Evolutionary conservation across 73 alveolate species (phyloP), one percentile per base, ranked within the genome.

Genomic region (Paraurostyla sp.): DNA sequence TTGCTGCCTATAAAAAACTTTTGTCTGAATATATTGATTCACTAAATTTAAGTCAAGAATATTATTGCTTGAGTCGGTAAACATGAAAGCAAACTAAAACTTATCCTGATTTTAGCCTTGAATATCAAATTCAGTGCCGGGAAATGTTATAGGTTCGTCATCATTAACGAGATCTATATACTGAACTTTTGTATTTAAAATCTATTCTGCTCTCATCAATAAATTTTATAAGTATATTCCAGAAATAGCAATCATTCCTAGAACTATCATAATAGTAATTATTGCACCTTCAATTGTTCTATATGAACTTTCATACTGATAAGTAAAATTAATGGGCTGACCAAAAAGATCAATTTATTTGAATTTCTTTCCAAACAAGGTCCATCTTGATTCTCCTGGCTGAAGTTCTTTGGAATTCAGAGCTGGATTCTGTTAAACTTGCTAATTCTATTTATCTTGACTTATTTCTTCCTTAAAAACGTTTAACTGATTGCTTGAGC

Each of bases 221-320:
- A 54, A 27, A n/a, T 54, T 54, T 27, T 20, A 54, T 4, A 54
- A 54, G 30, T 54, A 54, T 20, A 54, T 54, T 35, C 15, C 13
- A 4, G 69, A 54, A 9, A 54, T 18, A 13, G 69, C 30, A 20
- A 54, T 27, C 69, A 54, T 54, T 54, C 40, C 69, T 4, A 54
- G 15, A 6, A 54, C 9, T 20, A 54, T 54, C 30, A 54, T 20
- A 18, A 54, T 54, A 13, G 69, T 54, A 6, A 54, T 6, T 13
- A 54, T 54, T 54, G 69, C 69, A 20, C 69, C 69, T 54, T 54
- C 69, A 9, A 54, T 9, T 9, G 69, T 54, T 54, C 23, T 54
- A 18, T 20, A 54, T 13, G 69, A 20, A 6, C 23, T 35, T 20
- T 54, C 23, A 18, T 54, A 54, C 30, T 54, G 40, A 54, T 54